Evolutionary conservation across 345 rosid species (phyloP), one percentile per base, ranked within the genome.

Genomic region (Ricinus communis): DNA sequence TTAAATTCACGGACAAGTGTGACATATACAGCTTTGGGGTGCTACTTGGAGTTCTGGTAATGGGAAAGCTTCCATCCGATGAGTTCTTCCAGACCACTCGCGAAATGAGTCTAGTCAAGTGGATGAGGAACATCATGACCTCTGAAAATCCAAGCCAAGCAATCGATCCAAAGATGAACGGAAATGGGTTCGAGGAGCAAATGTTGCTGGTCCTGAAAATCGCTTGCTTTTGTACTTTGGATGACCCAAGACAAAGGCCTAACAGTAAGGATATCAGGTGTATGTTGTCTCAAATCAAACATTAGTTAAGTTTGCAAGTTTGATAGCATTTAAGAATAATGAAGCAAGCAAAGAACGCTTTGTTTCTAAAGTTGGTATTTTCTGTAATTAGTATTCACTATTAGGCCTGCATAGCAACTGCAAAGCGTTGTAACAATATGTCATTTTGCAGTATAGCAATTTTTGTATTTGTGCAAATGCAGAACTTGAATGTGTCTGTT

Each of bases 11-110:
- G 0, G 97, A 91, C 22, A 88, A 79, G 84, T 90, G 97, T 69
- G 98, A 94, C 63, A 85, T 94, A 54, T 94, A 77, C 77, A 88
- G 97, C 72, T 95, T 88, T 41, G 97, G 99, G 40, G 91, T 95
- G 43, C 28, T 90, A 46, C 92, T 92, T 3, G 97, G 85, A 15
- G 91, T 82, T 67, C 47, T 91, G 72, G 86, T 91, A 74, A 87
- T 86, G 36, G 95, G 98, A 13, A 94, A 87, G 86, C 85, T 86
- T 57, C 98, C 97, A 33, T 87, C 96, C 3, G 98, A 94, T 27
- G 88, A 84, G 25, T 94, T 90, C 76, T 94, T 94, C 61, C 96
- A 91, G 62, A 77, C 77, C 58, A 90, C 96, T 0, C 79, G 78
- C 0, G 96, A 94, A 82, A 72, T 94, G 83, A 89, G 86, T 46